Evolutionary conservation across 306 rosid species (phyloP), one percentile per base, ranked within the genome.

Genomic region (Dalbergia oliveri): DNA sequence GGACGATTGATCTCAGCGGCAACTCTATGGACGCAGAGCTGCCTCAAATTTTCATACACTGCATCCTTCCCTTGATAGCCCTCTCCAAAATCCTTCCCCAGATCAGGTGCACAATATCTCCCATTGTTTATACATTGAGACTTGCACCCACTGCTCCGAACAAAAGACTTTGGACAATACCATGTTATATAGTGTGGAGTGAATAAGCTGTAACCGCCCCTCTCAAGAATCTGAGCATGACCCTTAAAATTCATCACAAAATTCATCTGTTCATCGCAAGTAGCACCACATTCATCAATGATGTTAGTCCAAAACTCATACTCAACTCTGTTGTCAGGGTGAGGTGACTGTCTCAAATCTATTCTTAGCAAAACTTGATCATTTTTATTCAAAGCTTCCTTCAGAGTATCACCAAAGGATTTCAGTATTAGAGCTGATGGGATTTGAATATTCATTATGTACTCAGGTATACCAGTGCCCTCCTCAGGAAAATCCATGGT

Each of bases 141-240:
- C 85, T 87, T 88, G 81, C 99, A 95, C 67, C 90, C 97, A 31
- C 70, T 83, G 69, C 87, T 93, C 11, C 66, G 82, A 63, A 85
- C 35, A 72, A 91, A 95, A 4, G 96, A 85, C 78, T 23, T 66
- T 0, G 99, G 99, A 76, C 99, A 95, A 74, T 72, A 95, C 98
- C 99, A 95, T 64, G 99, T 95, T 76, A 95, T 93, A 49, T 95
- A 95, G 69, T 88, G 99, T 9, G 99, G 98, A 11, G 96, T 90
- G 79, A 95, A 95, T 9, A 83, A 83, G 12, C 96, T 88, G 81
- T 90, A 93, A 4, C 92, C 92, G 10, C 93, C 97, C 83, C 83
- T 93, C 90, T 95, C 99, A 69, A 95, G 99, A 89, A 95, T 86
- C 86, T 95, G 99, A 84, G 98, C 98, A 59, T 95, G 98, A 49